phyloP scores from a whole-genome alignment of 2,329 filamentous ascomycete genomes.

The Bipolaris cookei region DNA sequence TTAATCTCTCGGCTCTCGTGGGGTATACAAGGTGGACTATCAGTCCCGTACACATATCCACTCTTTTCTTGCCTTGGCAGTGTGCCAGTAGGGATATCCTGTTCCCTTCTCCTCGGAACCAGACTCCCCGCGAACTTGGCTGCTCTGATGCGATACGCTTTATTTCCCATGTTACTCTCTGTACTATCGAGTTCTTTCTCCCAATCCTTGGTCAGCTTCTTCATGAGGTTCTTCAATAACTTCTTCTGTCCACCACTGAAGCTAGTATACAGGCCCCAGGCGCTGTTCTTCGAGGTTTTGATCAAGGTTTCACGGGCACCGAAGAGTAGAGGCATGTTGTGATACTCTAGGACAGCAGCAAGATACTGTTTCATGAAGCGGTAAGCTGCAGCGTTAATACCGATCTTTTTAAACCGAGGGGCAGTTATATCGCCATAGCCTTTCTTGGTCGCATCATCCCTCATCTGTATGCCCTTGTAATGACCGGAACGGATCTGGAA shows the following conservation, averaged over 20 bases:
- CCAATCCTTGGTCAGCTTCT: slow-evolving; percentile 19
- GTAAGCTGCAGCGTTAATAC: slow-evolving; percentile 4
- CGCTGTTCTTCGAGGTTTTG: slow-evolving; percentile 16
- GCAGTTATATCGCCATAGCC: background rate
- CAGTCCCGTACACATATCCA: background rate
- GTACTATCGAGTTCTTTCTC: slow-evolving; percentile 11
- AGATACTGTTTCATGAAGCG: slow-evolving; percentile 29
- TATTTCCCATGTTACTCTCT: slow-evolving; percentile 2
- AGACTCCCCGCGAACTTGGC: slow-evolving; percentile 26
- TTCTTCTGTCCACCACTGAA: slow-evolving; percentile 20
- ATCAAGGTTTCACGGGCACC: slow-evolving; percentile 24
- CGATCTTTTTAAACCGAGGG: background rate
- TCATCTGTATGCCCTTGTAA: background rate
- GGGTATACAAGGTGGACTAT: background rate
- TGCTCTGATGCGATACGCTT: slow-evolving; percentile 16
- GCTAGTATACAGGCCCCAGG: slow-evolving; percentile 20
- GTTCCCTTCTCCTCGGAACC: slow-evolving; percentile 19
- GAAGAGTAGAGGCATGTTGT: slow-evolving; percentile 24
- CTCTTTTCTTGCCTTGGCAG: background rate
- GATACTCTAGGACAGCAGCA: slow-evolving; percentile 29
- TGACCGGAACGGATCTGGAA: background rate
- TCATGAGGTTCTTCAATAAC: slow-evolving; percentile 22
- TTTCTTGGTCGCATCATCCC: background rate
- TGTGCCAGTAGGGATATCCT: slow-evolving; percentile 2
- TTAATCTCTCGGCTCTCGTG: background rate